phyloP scores from a whole-genome alignment of 768 basidiomycete species.

The Suillus variegatus region DNA sequence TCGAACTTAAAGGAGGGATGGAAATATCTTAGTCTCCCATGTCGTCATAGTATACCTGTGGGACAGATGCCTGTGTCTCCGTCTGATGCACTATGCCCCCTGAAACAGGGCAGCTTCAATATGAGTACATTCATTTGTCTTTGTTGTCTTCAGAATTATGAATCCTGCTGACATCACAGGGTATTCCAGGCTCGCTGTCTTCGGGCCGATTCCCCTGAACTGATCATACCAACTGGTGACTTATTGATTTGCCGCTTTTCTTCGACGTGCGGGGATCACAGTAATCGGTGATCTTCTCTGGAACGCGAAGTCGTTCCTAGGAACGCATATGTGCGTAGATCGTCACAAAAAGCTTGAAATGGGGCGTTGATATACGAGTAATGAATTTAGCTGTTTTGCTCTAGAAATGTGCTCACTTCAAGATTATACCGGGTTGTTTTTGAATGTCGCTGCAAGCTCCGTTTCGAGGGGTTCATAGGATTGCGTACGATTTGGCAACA shows the following conservation, averaged over 20 bases:
- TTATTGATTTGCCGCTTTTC: neutral
- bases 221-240: neutral
- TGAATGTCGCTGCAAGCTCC: neutral
- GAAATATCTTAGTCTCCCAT: neutral
- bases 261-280: neutral
- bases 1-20: neutral
- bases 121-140: neutral
- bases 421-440: neutral
- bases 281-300: neutral
- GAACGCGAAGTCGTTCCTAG: too few species aligned
- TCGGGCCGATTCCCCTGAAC: neutral
- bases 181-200: neutral
- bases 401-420: neutral
- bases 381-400: neutral
- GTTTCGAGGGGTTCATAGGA: neutral
- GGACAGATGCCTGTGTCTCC: neutral
- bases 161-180: neutral
- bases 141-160: neutral
- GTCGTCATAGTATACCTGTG: neutral
- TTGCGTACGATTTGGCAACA: neutral
- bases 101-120: neutral
- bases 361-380: neutral
- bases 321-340: neutral
- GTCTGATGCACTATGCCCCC: neutral
- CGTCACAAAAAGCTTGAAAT: neutral